Conservation (phyloP, 768 basidiomycete species). For the Mycena belliarum region DNA sequence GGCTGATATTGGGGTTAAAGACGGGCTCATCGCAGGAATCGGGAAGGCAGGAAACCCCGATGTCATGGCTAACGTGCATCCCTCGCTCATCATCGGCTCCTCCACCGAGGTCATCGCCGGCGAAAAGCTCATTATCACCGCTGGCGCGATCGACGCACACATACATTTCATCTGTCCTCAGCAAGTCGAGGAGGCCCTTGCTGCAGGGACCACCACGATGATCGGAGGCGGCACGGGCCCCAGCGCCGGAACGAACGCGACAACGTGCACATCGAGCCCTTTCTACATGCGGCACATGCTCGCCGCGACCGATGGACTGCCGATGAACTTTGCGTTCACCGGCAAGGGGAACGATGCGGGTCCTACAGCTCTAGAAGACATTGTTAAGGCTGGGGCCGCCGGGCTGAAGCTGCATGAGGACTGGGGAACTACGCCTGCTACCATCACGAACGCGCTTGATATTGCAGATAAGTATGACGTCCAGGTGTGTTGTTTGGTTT, state of each 20-base stretch:
- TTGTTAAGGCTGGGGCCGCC: slow-evolving; percentile 79
- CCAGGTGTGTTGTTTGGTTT: slow-evolving; percentile 57
- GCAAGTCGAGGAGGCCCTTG: slow-evolving; percentile 82
- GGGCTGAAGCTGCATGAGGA: slow-evolving; percentile 98
- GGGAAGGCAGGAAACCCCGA: slow-evolving; percentile 99
- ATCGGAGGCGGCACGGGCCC: slow-evolving; percentile 98
- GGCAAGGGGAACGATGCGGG: slow-evolving; percentile 96
- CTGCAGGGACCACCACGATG: slow-evolving; percentile 87
- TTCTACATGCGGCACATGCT: slow-evolving; percentile 93
- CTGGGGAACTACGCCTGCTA: slow-evolving; percentile 90
- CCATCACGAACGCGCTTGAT: slow-evolving; percentile 74
- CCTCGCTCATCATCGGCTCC: slow-evolving; percentile 77
- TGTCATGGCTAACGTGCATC: slow-evolving; percentile 79
- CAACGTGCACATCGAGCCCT: slow-evolving; percentile 90
- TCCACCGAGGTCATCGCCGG: slow-evolving; percentile 96
- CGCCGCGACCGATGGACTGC: slow-evolving; percentile 83
- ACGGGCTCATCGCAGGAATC: slow-evolving; percentile 79
- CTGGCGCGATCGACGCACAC: slow-evolving; percentile 91
- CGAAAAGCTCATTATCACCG: slow-evolving; percentile 91
- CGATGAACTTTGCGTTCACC: slow-evolving; percentile 93
- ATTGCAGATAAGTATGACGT: slow-evolving; percentile 92
- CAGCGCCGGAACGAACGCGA: slow-evolving; percentile 85
- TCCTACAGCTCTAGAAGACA: slow-evolving; percentile 69
- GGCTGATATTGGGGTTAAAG: slow-evolving; percentile 94
- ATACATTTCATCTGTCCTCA: slow-evolving; percentile 96